Base-by-base conservation (phyloP, 345 rosid species). In the Eucalyptus cloeziana region DNA sequence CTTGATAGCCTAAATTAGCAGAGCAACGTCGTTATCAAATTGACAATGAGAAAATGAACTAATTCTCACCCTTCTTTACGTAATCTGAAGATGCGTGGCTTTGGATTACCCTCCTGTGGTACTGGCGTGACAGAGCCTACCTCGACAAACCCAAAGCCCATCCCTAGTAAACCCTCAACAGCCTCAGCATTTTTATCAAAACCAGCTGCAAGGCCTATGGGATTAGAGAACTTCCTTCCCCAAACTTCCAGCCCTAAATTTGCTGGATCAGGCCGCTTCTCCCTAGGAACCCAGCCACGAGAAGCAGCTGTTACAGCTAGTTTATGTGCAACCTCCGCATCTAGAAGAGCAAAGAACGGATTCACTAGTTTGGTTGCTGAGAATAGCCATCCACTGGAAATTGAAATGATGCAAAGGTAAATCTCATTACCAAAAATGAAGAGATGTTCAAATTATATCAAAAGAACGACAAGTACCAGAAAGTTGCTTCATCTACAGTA, bases 141-240 rank as follows among this genome's bases (percentile, higher is more conserved):
- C 92, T 98, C 99, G 30, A 98, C 99, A 91, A 95, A 97, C 45
- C 99, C 99, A 92, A 98, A 97, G 86, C 99, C 99, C 91, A 97
- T 47, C 49, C 96, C 99, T 85, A 98, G 95, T 81, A 97, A 91
- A 79, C 99, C 98, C 27, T 98, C 99, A 58, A 97, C 93, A 87
- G 99, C 99, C 90, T 95, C 98, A 90, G 99, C 99, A 93, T 97
- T 98, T 94, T 98, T 98, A 91, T 98, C 99, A 79, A 98, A 98
- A 17, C 99, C 99, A 92, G 99, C 99, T 93, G 99, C 97, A 87
- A 97, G 99, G 37, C 99, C 99, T 86, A 98, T 80, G 24, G 99
- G 99, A 88, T 98, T 98, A 49, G 99, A 97, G 90, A 98, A 98
- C 93, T 95, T 95, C 90, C 99, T 95, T 91, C 99, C 98, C 99